Evolutionary conservation across 495 filamentous ascomycete genomes (phyloP), one percentile per base, ranked within the genome.

Genomic region (Beverwykella pulmonaria): DNA sequence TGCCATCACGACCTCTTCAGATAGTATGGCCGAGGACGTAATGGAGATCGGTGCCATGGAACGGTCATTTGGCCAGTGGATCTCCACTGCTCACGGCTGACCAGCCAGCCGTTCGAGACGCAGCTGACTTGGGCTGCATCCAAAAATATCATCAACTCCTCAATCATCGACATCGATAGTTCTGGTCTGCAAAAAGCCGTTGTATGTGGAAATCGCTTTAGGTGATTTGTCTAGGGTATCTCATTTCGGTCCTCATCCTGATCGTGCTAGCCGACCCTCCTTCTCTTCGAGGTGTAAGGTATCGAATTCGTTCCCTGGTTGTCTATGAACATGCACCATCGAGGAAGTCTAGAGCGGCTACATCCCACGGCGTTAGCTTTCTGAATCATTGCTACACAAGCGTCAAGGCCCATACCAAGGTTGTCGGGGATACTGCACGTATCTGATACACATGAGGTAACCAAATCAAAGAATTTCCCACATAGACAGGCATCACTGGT

Each of bases 401-500:
- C 32, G 22, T 14, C 25, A 17, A 32, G 52, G 52, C 1, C 2
- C 17, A 60, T 62, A 68, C 65, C 58, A 26, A 68, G 65, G 53
- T 55, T 57, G 6, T 68, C 65, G 15, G 20, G 14, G 10, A 48
- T 20, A 19, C 57, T 50, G 25, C 65, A 68, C 15, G 50, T 58
- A 14, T 12, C 47, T 6, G 57, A 59, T 5, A 61, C 34, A 32
- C 65, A 68, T 19, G 23, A 1, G 9, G 65, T 62, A 19, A 62
- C 59, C 1, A 27, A 1, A 25, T 68, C 59, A 19, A 68, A 58
- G 59, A 68, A 68, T 14, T 17, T 22, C 23, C 59, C 65, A 53
- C 65, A 68, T 2, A 68, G 53, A 23, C 65, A 68, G 15, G 14
- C 65, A 20, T 68, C 53, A 20, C 56, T 47, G n/a, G 57, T 30